Percentiles rank a stretch among this genome's conserved stretches.
phyloP scores from a whole-genome alignment of 331 rosid species.

The Prunus yedoensis region DNA sequence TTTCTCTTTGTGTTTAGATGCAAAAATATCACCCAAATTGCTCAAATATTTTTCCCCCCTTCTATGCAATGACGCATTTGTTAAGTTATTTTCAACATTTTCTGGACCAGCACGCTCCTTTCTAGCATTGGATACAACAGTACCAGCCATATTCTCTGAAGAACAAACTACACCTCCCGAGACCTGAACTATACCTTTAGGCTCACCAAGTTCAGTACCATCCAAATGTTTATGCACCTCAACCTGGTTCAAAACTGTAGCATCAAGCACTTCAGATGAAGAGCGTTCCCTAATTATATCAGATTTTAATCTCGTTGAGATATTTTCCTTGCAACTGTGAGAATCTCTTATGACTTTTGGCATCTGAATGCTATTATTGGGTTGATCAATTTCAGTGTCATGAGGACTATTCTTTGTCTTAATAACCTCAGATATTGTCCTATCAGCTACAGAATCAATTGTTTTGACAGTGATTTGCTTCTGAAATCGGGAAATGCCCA shows the following conservation, averaged over 20 bases:
- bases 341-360: background rate
- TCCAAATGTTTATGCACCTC: background rate
- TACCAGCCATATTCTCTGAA: conserved; percentile 5
- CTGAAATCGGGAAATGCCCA: conserved; percentile 5
- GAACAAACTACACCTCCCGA: conserved; percentile 8
- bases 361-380: background rate
- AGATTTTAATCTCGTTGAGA: conserved; percentile 8
- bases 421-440: conserved; percentile 1
- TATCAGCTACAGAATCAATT: conserved; percentile 7
- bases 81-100: background rate
- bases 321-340: conserved; percentile 11
- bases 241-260: background rate
- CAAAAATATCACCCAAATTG: background rate
- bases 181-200: conserved; percentile 1
- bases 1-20: background rate
- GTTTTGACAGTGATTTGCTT: background rate
- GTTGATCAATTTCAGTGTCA: conserved; percentile 10
- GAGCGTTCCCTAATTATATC: conserved; percentile 5
- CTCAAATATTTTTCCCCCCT: background rate
- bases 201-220: background rate
- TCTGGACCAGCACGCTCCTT: background rate
- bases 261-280: conserved; percentile 11
- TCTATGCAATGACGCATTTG: background rate
- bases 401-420: background rate
- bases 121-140: background rate